Evolutionary conservation across 1,284 basidiomycete species (phyloP), one percentile per base, ranked within the genome.

Genomic region (Porodaedalea pini): DNA sequence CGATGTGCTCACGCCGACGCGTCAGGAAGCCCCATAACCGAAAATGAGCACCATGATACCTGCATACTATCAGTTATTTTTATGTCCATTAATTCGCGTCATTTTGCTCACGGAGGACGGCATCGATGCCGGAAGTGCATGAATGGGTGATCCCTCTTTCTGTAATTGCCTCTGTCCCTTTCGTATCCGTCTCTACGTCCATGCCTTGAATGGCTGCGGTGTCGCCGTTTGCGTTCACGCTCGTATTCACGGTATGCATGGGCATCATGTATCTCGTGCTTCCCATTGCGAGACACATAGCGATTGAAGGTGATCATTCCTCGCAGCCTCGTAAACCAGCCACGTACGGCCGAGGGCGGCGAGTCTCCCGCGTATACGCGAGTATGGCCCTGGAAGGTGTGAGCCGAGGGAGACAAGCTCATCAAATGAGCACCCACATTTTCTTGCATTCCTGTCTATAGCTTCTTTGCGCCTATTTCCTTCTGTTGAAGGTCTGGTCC

Each of bases 21-120:
- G 59, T 60, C 7, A 60, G 39, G 27, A 53, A 60, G 10, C 59
- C 59, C 55, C 55, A 54, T 8, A 60, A 31, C 3, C 59, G 55
- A 36, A 50, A 39, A 39, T 60, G 59, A 10, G 43, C 50, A 17
- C 59, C 59, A 32, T 60, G 55, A 41, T 60, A 57, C 51, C 59
- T 60, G 19, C 17, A 53, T 1, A 13, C 2, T 27, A 36, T 47
- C n/a, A 36, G 43, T 2, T n/a, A 36, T 48, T 17, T 3, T 43
- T 6, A 7, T n/a, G n/a, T 11, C 10, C 25, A 17, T 21, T 23
- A 15, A 21, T 17, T 34, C n/a, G n/a, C n/a, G n/a, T n/a, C n/a
- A n/a, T n/a, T n/a, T n/a, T n/a, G n/a, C 59, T 44, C 21, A 60
- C 59, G 48, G 27, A 25, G 59, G 59, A 5, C 50, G 55, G 32